Evolutionary conservation across 495 filamentous ascomycete species (phyloP).

Genomic region (Penicillium ochrochloron): DNA sequence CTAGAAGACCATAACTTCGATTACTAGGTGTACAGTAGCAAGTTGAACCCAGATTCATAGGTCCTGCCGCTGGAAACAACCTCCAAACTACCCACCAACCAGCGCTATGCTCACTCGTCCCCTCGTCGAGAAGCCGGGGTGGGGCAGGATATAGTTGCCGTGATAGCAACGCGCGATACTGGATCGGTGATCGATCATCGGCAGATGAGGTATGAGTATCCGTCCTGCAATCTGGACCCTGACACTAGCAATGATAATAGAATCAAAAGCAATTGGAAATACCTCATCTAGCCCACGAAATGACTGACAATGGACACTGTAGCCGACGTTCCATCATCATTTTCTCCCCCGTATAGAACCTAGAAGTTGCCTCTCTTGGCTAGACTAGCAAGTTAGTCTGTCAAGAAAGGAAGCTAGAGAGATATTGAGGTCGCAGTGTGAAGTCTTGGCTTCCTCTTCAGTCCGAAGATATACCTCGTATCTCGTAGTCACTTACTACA

Average conservation of each 20-base stretch:
- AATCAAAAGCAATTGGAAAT: not conserved
- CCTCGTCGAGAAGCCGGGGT: not conserved
- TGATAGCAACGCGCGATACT: not conserved
- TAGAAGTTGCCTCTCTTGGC: not conserved
- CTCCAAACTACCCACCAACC: not conserved
- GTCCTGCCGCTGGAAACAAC: not conserved
- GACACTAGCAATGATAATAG: not conserved
- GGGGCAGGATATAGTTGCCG: not conserved
- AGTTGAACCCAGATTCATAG: not conserved
- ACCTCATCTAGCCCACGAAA: not conserved
- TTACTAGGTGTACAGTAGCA: no score
- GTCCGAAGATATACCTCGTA: not conserved
- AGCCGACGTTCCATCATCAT: not conserved
- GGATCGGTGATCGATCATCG: slow-evolving; percentile 15
- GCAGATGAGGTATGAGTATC: not conserved
- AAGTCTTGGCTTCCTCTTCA: not conserved
- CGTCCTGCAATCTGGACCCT: not conserved
- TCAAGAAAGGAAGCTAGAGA: not conserved
- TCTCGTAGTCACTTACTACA: not conserved
- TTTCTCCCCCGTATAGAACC: not conserved
- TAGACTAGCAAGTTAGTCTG: not conserved
- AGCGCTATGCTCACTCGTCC: not conserved
- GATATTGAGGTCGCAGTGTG: slow-evolving; percentile 1
- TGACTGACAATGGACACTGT: not conserved
- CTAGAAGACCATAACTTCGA: not conserved